Base-by-base conservation (phyloP, 2,329 filamentous ascomycete species). In the Pseudogymnoascus sp. region DNA sequence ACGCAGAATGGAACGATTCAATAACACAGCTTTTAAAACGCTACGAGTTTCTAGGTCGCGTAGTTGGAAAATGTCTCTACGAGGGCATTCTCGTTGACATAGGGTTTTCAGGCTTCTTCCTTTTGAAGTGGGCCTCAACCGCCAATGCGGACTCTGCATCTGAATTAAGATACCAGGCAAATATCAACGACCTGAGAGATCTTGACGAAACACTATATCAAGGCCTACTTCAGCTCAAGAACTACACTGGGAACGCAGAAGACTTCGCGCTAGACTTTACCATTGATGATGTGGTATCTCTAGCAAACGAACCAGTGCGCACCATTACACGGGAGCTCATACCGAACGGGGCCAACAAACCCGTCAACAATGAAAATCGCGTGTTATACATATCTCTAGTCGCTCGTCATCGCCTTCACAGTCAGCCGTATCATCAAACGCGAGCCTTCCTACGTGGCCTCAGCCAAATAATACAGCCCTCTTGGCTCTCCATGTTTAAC, bases 401-500 rank as follows among this genome's bases (percentile, higher is more conserved):
- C 64, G 91, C 91, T 9, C 88, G 90, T 9, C 93, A 97, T 73
- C 88, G 93, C 9, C 85, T 99, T 0, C 87, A 92, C 62, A 81
- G 84, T 1, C 95, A 97, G 71, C 90, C 91, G 1, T 83, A 83
- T 59, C 77, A 81, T n/a, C 92, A 97, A 71, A 97, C 93, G 0
- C 83, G 86, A 21, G 91, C 92, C 1, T 99, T 99, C 74, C 82
- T 99, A 6, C 86, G 86, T 62, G 95, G 95, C 0, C 84, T 99
- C 1, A 86, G 89, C 21, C 82, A 88, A 67, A 96, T 99, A 71
- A 95, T 99, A 67, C 88, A 93, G 63, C 93, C 93, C 0, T 85
- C 86, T 3, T 99, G 95, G 95, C 83, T 99, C 4, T 92, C 89
- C 70, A 97, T 99, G 95, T 99, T 99, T 80, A 99, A 99, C 75